Evolutionary conservation across 306 rosid genomes (phyloP).

Genomic region (Ziziphus jujuba): DNA sequence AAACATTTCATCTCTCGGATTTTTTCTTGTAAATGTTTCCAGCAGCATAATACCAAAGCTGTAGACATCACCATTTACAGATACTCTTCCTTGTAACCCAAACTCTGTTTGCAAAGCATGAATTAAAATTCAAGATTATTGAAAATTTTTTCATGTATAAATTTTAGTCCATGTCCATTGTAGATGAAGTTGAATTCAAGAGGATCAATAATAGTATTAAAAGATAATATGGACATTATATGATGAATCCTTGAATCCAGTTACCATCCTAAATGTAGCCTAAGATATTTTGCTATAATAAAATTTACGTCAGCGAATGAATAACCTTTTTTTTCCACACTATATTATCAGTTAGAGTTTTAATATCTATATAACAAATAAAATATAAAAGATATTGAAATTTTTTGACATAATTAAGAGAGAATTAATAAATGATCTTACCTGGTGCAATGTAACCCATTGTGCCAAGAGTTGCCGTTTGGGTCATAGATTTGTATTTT

Average conservation of each 20-base stretch:
- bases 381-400: no score
- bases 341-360: no score
- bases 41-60: constrained; percentile 14
- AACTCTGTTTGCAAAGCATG: neutral
- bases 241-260: no score
- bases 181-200: neutral
- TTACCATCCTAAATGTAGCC: no score
- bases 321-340: no score
- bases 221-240: neutral
- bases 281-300: no score
- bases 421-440: constrained; percentile 12
- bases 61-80: constrained; percentile 1
- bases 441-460: constrained; percentile 46
- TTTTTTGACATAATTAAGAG: neutral
- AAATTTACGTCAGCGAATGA: no score
- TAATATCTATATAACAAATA: no score
- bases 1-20: constrained; percentile 2
- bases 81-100: constrained; percentile 10
- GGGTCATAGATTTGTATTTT: constrained; percentile 9
- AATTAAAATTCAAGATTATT: neutral
- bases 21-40: constrained; percentile 16
- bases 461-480: constrained; percentile 33
- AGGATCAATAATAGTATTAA: neutral
- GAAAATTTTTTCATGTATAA: no score
- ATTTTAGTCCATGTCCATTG: no score